Evolutionary conservation across 495 filamentous ascomycete species (phyloP).

Genomic region (Corynascus novoguineensis): DNA sequence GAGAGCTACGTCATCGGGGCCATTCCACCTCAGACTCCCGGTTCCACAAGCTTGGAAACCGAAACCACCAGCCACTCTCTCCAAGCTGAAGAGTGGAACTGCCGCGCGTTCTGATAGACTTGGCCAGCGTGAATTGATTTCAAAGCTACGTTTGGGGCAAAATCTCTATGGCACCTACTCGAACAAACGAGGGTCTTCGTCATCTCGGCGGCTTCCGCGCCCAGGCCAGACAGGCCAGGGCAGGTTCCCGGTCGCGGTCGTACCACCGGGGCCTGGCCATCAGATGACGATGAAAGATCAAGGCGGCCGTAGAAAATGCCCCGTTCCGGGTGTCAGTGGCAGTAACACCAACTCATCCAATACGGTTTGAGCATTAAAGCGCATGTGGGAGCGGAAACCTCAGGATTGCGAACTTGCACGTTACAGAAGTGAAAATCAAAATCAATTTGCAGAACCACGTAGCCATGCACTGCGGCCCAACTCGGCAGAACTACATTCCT

Average conservation of each 20-base stretch:
- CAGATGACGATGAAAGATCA: slow-evolving; percentile 9
- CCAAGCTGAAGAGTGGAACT: slow-evolving; percentile 4
- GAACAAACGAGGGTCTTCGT: not conserved
- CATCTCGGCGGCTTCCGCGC: not conserved
- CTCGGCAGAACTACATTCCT: not conserved
- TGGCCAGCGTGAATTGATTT: not conserved
- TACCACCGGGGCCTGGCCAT: not conserved
- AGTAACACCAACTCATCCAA: not conserved
- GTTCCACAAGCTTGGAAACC: not conserved
- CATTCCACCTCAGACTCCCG: not conserved
- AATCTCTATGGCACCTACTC: too few species aligned
- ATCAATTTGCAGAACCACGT: not conserved
- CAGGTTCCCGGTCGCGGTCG: not conserved
- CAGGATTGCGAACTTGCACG: too few species aligned
- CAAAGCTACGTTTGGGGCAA: not conserved
- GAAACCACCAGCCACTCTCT: slow-evolving; percentile 8
- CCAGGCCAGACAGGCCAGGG: not conserved
- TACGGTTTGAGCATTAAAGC: not conserved
- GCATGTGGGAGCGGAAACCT: not conserved
- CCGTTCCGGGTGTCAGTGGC: not conserved
- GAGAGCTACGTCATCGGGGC: not conserved
- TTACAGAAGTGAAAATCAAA: not conserved
- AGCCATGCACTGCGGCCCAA: not conserved
- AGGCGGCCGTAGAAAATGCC: not conserved
- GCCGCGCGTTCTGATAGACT: not conserved